phyloP scores from a whole-genome alignment of 2,329 filamentous ascomycete species.

The Ophiostoma pallidulum region DNA sequence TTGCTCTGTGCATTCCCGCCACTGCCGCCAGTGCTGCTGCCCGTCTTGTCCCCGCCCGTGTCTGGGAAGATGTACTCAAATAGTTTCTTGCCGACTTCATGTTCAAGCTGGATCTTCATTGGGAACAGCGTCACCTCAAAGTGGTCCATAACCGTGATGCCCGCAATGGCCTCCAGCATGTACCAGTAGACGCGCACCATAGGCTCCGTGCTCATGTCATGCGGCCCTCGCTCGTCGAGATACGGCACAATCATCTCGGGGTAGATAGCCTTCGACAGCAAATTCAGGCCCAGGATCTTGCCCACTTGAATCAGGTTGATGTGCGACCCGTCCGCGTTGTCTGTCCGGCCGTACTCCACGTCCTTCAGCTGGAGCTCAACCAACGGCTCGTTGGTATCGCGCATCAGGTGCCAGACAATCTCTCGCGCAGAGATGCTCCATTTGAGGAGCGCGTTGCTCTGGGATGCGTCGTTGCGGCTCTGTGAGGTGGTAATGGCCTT shows the following conservation, averaged over 20 bases:
- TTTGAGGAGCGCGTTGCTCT: slow-evolving; percentile 70
- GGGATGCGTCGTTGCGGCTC: slow-evolving; percentile 66
- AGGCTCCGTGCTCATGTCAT: slow-evolving; percentile 52
- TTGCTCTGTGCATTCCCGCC: slow-evolving; percentile 22
- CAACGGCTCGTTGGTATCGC: slow-evolving; percentile 75
- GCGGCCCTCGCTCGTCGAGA: slow-evolving; percentile 50
- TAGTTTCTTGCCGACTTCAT: slow-evolving; percentile 81
- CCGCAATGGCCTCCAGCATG: slow-evolving; percentile 95
- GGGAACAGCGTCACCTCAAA: slow-evolving; percentile 94
- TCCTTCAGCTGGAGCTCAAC: slow-evolving; percentile 89
- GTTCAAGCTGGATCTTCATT: slow-evolving; percentile 86
- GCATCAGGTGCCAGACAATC: slow-evolving; percentile 94
- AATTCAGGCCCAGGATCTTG: slow-evolving; percentile 78
- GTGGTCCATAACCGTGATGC: slow-evolving; percentile 92
- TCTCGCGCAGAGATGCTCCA: slow-evolving; percentile 94
- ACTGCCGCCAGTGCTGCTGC: slow-evolving; percentile 1
- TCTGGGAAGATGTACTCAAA: slow-evolving; percentile 98
- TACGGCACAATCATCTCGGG: slow-evolving; percentile 94
- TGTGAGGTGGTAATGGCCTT: slow-evolving; percentile 98
- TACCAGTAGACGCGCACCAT: slow-evolving; percentile 96
- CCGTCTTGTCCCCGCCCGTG: slow-evolving; percentile 45
- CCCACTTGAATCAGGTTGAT: slow-evolving; percentile 85
- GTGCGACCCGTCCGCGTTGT: slow-evolving; percentile 95
- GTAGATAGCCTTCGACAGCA: slow-evolving; percentile 83
- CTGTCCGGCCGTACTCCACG: slow-evolving; percentile 86